A percentile compares a stretch with the other conserved stretches of the same genome.
Evolutionary conservation across 495 filamentous ascomycete species (phyloP).

Genomic region (Neurospora intermedia): DNA sequence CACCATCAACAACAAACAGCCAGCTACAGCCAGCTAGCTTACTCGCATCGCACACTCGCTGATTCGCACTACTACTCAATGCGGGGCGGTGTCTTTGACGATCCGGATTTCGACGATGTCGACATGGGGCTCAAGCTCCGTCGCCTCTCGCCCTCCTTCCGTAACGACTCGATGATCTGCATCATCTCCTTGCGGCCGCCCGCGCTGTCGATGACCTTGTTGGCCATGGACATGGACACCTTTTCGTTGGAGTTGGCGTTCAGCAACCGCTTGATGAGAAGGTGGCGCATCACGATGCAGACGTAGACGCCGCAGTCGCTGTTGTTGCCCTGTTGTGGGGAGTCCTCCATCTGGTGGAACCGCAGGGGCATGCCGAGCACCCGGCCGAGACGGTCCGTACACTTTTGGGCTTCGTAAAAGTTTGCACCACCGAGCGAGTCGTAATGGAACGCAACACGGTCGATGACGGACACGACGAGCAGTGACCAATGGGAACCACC

Average conservation of each 20-base stretch:
- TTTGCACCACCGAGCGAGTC: constrained; percentile 79
- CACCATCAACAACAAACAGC: constrained; percentile 1
- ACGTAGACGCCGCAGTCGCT: constrained; percentile 96
- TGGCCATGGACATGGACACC: constrained; percentile 86
- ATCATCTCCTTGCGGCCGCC: constrained; percentile 79
- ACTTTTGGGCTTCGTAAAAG: constrained; percentile 55
- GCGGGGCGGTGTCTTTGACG: constrained; percentile 20
- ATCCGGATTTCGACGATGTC: constrained; percentile 8
- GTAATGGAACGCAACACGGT: constrained; percentile 92
- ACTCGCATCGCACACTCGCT: no score
- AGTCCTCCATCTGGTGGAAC: constrained; percentile 70
- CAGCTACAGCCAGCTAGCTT: background rate
- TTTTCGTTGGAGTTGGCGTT: constrained; percentile 64
- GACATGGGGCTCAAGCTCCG: constrained; percentile 28
- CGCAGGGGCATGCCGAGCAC: constrained; percentile 55
- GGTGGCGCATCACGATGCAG: constrained; percentile 81
- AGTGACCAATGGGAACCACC: constrained; percentile 94
- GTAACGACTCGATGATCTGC: constrained; percentile 67
- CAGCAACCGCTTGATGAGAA: constrained; percentile 76
- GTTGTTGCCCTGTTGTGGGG: constrained; percentile 84
- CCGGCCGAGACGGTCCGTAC: constrained; percentile 53
- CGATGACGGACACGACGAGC: constrained; percentile 77
- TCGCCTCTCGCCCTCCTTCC: constrained; percentile 72
- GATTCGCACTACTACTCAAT: constrained; percentile 18
- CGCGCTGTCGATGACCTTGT: constrained; percentile 63